Conservation (phyloP, 305 asterid species). For the Fraxinus sp. region DNA sequence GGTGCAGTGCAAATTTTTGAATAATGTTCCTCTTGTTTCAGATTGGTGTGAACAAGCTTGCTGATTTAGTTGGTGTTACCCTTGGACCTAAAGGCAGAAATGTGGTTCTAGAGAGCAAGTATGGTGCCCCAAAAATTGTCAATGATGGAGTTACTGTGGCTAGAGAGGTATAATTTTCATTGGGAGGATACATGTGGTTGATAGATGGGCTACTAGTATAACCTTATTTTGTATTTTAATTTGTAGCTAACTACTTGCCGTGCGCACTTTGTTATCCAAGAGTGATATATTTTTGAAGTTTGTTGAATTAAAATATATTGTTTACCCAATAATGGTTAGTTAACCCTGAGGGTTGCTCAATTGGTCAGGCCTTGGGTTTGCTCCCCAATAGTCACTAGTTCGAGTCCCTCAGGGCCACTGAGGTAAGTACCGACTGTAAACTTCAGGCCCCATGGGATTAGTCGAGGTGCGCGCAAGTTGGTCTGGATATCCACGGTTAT, state of each 20-base stretch:
- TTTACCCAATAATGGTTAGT: too few relatives aligned
- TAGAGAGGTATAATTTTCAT: slow-evolving; percentile 51
- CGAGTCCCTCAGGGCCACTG: too few relatives aligned
- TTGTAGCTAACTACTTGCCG: not conserved
- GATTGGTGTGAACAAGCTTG: slow-evolving; percentile 92
- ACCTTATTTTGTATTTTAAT: not conserved
- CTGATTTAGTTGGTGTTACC: slow-evolving; percentile 93
- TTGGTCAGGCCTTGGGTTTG: too few relatives aligned
- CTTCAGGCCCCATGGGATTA: too few relatives aligned
- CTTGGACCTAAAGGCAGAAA: slow-evolving; percentile 97
- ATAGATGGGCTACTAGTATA: not conserved
- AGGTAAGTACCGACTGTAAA: too few relatives aligned
- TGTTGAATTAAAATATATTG: not conserved
- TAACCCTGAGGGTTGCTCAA: too few relatives aligned
- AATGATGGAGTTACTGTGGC: slow-evolving; percentile 97
- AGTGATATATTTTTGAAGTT: not conserved
- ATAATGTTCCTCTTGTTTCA: slow-evolving; percentile 29
- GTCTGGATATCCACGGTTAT: too few relatives aligned
- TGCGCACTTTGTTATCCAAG: not conserved
- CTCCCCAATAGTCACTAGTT: too few relatives aligned
- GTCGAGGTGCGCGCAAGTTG: too few relatives aligned
- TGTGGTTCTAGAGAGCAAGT: slow-evolving; percentile 95
- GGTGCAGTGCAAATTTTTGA: not conserved
- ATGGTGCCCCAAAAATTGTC: slow-evolving; percentile 89
- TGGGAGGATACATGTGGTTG: not conserved